Evolutionary conservation across 768 basidiomycete genomes (phyloP).

Genomic region (Royoungia palumana): DNA sequence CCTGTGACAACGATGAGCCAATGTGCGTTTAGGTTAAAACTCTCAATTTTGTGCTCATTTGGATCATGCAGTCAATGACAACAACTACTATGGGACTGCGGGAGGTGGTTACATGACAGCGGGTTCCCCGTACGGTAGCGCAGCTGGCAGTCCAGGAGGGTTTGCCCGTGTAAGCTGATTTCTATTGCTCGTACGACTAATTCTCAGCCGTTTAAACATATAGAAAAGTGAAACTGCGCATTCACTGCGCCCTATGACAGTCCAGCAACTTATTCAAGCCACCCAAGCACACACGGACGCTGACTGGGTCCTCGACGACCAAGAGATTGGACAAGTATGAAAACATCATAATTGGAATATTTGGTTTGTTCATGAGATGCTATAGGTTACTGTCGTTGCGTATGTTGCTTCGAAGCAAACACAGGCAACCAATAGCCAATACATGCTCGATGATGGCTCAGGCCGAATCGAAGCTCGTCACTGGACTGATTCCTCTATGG

Average conservation of each 20-base stretch:
- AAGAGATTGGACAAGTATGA: constrained; percentile 76
- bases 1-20: constrained; percentile 42
- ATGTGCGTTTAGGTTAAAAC: constrained; percentile 29
- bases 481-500: constrained; percentile 70
- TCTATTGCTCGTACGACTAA: background rate
- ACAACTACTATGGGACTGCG: constrained; percentile 43
- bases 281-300: constrained; percentile 85
- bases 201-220: background rate
- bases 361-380: constrained; percentile 1
- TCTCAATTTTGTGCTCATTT: constrained; percentile 4
- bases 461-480: constrained; percentile 73
- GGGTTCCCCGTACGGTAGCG: constrained; percentile 56
- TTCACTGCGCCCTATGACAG: constrained; percentile 70
- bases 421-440: constrained; percentile 79
- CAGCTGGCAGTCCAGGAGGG: constrained; percentile 59
- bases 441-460: constrained; percentile 83
- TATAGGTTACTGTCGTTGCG: constrained; percentile 70
- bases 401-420: constrained; percentile 64
- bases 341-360: background rate
- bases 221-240: constrained; percentile 40
- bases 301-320: constrained; percentile 81
- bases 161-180: constrained; percentile 36
- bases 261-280: constrained; percentile 71
- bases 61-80: constrained; percentile 24
- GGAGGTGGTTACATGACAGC: constrained; percentile 60